A percentile compares a stretch with the other conserved stretches of the same genome.
Conservation (phyloP, 1,284 basidiomycete species). For the Ustanciosporium gigantosporum region DNA sequence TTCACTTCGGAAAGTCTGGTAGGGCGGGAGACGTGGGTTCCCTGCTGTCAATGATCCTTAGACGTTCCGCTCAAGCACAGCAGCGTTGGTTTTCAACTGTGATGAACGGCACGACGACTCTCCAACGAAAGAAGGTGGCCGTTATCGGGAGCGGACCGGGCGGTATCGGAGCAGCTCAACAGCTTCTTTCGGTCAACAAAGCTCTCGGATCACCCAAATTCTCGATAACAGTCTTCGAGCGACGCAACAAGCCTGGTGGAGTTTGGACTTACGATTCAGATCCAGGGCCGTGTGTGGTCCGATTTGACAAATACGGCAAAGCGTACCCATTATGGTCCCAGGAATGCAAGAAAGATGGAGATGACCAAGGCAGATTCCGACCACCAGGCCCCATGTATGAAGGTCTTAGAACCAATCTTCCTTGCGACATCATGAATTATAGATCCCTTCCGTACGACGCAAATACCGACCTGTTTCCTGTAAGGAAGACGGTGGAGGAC, state of each 20-base stretch:
- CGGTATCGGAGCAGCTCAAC: constrained; percentile 62
- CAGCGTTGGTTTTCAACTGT: too few relatives aligned
- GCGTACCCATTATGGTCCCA: constrained; percentile 7
- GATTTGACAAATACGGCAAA: constrained; percentile 39
- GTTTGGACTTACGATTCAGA: constrained; percentile 47
- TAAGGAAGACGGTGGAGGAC: constrained; percentile 44
- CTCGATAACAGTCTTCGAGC: constrained; percentile 40
- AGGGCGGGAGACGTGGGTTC: too few relatives aligned
- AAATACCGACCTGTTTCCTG: constrained; percentile 21
- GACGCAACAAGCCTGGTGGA: constrained; percentile 22
- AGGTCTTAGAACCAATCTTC: constrained; percentile 57
- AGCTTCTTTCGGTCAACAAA: constrained; percentile 49
- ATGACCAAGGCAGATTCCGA: background rate
- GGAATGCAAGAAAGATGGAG: constrained; percentile 11
- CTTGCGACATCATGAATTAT: constrained; percentile 60
- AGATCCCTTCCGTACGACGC: constrained; percentile 49
- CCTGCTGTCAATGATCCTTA: too few relatives aligned
- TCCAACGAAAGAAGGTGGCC: constrained; percentile 60
- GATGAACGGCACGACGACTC: too few relatives aligned
- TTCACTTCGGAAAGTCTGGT: too few relatives aligned
- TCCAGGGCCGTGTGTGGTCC: constrained; percentile 47
- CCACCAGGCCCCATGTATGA: constrained; percentile 54
- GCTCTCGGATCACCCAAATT: background rate
- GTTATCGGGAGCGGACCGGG: constrained; percentile 63
- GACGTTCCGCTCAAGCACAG: too few relatives aligned